Conservation (phyloP, 345 rosid species). For the Salix dunnii region DNA sequence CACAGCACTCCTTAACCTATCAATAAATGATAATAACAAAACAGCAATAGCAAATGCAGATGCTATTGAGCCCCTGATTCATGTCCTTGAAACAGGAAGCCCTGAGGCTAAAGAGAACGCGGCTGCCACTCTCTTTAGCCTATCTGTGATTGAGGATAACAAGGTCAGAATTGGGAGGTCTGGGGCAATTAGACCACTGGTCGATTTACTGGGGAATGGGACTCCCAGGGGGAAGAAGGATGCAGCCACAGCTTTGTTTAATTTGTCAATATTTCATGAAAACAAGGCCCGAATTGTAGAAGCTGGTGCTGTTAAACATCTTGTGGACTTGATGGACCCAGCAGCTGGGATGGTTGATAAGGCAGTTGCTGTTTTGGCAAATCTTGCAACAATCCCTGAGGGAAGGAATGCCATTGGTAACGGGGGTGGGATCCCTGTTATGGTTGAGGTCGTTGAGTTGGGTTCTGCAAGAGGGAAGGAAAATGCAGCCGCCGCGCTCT, state of each 20-base stretch:
- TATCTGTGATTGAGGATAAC: slow-evolving; percentile 77
- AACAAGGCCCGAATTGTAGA: slow-evolving; percentile 73
- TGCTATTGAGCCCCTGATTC: slow-evolving; percentile 73
- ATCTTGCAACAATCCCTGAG: slow-evolving; percentile 77
- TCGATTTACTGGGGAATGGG: slow-evolving; percentile 73
- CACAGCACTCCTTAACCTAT: slow-evolving; percentile 84
- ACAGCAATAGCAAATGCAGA: slow-evolving; percentile 59
- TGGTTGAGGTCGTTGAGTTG: slow-evolving; percentile 95
- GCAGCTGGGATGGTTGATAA: slow-evolving; percentile 90
- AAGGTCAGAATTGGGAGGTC: slow-evolving; percentile 77
- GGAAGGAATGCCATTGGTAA: slow-evolving; percentile 79
- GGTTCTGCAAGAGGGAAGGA: slow-evolving; percentile 94
- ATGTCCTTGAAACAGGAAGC: slow-evolving; percentile 76
- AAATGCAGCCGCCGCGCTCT: slow-evolving; percentile 88
- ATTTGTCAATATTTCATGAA: slow-evolving; percentile 74
- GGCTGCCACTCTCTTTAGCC: slow-evolving; percentile 85
- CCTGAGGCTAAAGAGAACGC: slow-evolving; percentile 83
- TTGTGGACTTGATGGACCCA: slow-evolving; percentile 88
- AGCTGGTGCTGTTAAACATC: slow-evolving; percentile 85
- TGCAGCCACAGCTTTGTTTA: slow-evolving; percentile 88
- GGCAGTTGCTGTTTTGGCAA: slow-evolving; percentile 86
- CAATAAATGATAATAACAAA: slow-evolving; percentile 80
- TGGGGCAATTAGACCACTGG: slow-evolving; percentile 83
- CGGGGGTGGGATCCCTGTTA: slow-evolving; percentile 68
- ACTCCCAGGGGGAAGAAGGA: slow-evolving; percentile 86